These are phyloP conservation scores for Trichophyton schoenleinii DNA, from an alignment of 2,329 filamentous ascomycete genomes.

Conservation along the genomic window DNA sequence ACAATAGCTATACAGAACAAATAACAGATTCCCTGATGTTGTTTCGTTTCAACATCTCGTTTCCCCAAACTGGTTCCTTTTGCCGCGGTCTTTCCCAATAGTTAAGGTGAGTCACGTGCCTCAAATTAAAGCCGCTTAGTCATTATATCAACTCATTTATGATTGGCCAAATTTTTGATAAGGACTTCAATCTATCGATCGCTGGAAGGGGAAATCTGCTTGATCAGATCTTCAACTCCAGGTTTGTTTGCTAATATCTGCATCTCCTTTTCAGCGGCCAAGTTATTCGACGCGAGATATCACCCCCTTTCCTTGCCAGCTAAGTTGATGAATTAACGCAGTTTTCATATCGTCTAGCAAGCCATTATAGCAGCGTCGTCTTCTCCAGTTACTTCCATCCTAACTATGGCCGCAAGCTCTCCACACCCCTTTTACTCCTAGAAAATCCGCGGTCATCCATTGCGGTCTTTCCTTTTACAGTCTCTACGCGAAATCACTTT, in stretches of 20 bases:
- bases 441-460: neutral
- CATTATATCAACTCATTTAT: neutral
- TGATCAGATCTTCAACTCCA: neutral
- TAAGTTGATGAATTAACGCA: neutral
- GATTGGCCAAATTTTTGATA: neutral
- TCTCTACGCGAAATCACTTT: neutral
- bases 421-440: neutral
- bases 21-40: neutral
- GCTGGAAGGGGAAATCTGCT: neutral
- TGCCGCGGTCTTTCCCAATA: neutral
- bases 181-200: neutral
- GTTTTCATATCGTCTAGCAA: neutral
- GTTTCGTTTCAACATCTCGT: neutral
- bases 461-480: neutral
- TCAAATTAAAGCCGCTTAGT: neutral
- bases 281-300: neutral
- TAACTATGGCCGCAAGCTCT: neutral
- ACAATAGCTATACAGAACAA: neutral
- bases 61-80: neutral
- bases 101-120: neutral
- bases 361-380: neutral
- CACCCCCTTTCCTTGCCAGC: no score
- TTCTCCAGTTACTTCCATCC: neutral
- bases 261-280: neutral
- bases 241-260: neutral